Conservation (phyloP, 805 yeast species). For the Saccharomycopsis sp. region DNA sequence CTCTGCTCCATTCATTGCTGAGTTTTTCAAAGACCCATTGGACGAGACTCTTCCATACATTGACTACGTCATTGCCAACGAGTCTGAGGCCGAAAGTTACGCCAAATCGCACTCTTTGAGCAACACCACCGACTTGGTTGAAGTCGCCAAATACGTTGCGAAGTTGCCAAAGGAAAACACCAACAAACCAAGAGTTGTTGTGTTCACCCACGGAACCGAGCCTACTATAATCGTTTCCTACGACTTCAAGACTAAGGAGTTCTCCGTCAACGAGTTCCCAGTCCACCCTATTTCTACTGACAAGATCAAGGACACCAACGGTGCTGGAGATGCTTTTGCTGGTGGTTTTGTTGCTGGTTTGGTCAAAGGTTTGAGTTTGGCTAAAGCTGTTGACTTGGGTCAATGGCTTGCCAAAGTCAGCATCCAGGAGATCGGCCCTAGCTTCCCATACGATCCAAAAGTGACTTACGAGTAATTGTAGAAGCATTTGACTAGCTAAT, state of each 20-base stretch:
- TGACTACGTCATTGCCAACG: conserved; percentile 90
- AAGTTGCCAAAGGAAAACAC: conserved; percentile 66
- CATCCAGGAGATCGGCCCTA: conserved; percentile 90
- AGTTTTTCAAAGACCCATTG: conserved; percentile 88
- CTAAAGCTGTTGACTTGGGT: conserved; percentile 64
- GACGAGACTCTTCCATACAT: conserved; percentile 77
- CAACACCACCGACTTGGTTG: conserved; percentile 51
- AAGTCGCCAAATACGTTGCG: conserved; percentile 80
- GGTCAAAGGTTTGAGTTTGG: conserved; percentile 60
- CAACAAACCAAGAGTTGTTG: conserved; percentile 69
- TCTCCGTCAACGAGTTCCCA: conserved; percentile 45
- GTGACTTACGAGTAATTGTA: conserved; percentile 7
- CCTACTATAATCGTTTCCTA: conserved; percentile 76
- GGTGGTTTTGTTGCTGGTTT: conserved; percentile 93
- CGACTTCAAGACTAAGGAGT: conserved; percentile 40
- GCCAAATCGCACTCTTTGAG: conserved; percentile 75
- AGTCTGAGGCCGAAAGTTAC: conserved; percentile 92
- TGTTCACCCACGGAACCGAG: conserved; percentile 93
- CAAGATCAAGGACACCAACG: conserved; percentile 86
- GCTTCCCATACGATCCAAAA: conserved; percentile 53
- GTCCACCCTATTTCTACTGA: conserved; percentile 65
- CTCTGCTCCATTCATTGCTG: conserved; percentile 95
- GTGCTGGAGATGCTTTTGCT: conserved; percentile 77
- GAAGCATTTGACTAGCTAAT: too few species aligned
- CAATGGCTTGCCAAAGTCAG: conserved; percentile 95